Percentiles rank a stretch among this genome's conserved stretches.
Evolutionary conservation across 345 rosid species (phyloP).

Genomic region (Lagerstroemia speciosa): DNA sequence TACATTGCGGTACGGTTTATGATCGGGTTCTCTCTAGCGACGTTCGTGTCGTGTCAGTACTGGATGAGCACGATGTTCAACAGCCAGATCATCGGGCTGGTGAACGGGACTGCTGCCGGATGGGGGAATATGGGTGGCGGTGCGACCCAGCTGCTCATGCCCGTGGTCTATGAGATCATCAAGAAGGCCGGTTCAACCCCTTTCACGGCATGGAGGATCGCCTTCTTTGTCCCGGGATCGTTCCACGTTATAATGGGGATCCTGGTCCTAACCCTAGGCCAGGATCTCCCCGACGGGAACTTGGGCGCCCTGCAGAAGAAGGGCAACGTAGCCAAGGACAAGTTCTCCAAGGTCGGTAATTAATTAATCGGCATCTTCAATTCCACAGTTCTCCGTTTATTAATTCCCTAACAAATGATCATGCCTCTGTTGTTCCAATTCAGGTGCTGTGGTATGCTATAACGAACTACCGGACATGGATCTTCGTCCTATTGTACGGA

Average conservation of each 20-base stretch:
- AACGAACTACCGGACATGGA: slow-evolving; percentile 83
- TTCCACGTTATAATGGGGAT: slow-evolving; percentile 63
- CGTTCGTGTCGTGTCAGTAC: slow-evolving; percentile 86
- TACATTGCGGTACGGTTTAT: slow-evolving; percentile 68
- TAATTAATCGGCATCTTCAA: not conserved
- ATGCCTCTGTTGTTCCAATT: not conserved
- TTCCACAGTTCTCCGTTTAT: too few species aligned
- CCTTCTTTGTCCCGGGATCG: slow-evolving; percentile 78
- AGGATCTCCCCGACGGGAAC: slow-evolving; percentile 90
- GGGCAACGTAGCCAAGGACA: slow-evolving; percentile 65
- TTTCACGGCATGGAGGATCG: slow-evolving; percentile 88
- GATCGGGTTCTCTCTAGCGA: slow-evolving; percentile 91
- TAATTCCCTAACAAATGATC: too few species aligned
- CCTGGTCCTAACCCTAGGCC: slow-evolving; percentile 69
- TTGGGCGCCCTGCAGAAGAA: slow-evolving; percentile 54
- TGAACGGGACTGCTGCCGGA: slow-evolving; percentile 91
- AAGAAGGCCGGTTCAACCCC: slow-evolving; percentile 46
- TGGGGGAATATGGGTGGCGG: slow-evolving; percentile 99
- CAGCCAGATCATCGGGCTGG: slow-evolving; percentile 69
- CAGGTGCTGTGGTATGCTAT: slow-evolving; percentile 77
- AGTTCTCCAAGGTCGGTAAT: slow-evolving; percentile 62
- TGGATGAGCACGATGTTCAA: slow-evolving; percentile 99
- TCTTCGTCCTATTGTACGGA: slow-evolving; percentile 73
- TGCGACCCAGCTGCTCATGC: slow-evolving; percentile 81
- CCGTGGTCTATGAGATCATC: slow-evolving; percentile 62